Evolutionary conservation across 2,329 filamentous ascomycete species (phyloP).

Genomic region (Aspergillus novoparasiticus): DNA sequence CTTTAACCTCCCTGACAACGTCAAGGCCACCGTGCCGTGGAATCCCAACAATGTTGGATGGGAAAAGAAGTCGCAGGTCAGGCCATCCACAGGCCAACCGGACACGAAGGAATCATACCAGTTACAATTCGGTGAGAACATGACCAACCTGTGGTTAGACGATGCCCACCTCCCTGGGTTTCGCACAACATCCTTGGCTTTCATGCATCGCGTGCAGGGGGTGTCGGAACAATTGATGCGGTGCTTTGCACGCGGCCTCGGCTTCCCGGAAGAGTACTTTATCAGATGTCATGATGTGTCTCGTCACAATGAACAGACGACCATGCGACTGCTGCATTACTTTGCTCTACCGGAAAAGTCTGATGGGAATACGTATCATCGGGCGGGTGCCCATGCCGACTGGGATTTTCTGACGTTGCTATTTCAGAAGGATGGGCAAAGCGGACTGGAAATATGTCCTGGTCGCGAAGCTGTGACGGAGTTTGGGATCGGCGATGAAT

Average conservation of each 20-base stretch:
- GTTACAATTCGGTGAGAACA: conserved; percentile 61
- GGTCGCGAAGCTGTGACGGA: conserved; percentile 62
- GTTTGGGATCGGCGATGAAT: conserved; percentile 61
- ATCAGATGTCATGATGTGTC: conserved; percentile 55
- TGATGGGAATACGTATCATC: conserved; percentile 51
- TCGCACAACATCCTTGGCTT: conserved; percentile 45
- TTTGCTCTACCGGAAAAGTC: conserved; percentile 47
- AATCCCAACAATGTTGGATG: conserved; percentile 60
- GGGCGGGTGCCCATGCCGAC: conserved; percentile 66
- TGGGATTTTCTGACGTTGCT: conserved; percentile 66
- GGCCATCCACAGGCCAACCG: conserved; percentile 60
- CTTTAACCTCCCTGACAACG: conserved; percentile 55
- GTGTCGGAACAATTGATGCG: conserved; percentile 50
- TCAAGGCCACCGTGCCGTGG: conserved; percentile 59
- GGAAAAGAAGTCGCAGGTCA: conserved; percentile 62
- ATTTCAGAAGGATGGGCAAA: conserved; percentile 63
- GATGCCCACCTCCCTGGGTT: conserved; percentile 55
- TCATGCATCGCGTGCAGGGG: conserved; percentile 58
- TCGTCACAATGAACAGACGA: conserved; percentile 56
- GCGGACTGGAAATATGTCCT: conserved; percentile 66
- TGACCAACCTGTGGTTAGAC: conserved; percentile 56
- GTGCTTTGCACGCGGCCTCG: conserved; percentile 58
- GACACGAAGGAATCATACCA: conserved; percentile 67
- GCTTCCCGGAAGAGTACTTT: conserved; percentile 61
- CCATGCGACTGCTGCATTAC: conserved; percentile 61